Conservation (phyloP, 2,329 filamentous ascomycete genomes). For the Cadophora luteo-olivacea region DNA sequence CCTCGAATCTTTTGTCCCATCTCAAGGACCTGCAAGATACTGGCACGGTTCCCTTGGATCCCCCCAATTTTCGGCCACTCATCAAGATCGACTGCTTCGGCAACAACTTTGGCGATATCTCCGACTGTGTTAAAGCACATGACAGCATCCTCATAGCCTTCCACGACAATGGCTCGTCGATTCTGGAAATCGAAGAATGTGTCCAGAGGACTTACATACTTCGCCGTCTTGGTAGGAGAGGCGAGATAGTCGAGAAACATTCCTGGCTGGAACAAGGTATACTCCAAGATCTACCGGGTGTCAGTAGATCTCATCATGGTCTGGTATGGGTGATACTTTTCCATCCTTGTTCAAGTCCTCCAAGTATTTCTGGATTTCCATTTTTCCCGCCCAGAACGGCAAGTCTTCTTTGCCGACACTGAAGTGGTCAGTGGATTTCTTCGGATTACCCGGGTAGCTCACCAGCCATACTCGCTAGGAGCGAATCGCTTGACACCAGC, state of each 20-base stretch:
- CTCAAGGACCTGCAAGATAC: constrained; percentile 42
- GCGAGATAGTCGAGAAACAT: constrained; percentile 54
- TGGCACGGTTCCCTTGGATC: constrained; percentile 45
- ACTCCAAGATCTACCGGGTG: constrained; percentile 44
- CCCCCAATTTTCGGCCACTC: constrained; percentile 51
- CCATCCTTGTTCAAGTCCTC: constrained; percentile 50
- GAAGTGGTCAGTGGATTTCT: background rate
- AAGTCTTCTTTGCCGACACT: constrained; percentile 48
- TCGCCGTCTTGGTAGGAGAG: constrained; percentile 46
- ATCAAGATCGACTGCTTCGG: constrained; percentile 48
- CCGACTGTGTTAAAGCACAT: constrained; percentile 45
- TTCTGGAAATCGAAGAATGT: constrained; percentile 47
- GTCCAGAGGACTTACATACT: constrained; percentile 45
- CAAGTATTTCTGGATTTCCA: constrained; percentile 49
- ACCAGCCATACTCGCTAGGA: constrained; percentile 48
- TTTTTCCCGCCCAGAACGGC: constrained; percentile 53
- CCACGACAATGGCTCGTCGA: constrained; percentile 43
- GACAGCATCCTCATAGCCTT: constrained; percentile 43
- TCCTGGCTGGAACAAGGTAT: constrained; percentile 54
- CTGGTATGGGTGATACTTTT: constrained; percentile 47
- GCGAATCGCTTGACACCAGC: constrained; percentile 48
- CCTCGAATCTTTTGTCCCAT: constrained; percentile 47
- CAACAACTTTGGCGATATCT: constrained; percentile 48
- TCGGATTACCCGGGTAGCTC: constrained; percentile 24
- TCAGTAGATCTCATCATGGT: constrained; percentile 40